These are phyloP conservation scores for Euphorbia peplus DNA, from an alignment of 345 rosid genomes.

Conservation along the genomic window DNA sequence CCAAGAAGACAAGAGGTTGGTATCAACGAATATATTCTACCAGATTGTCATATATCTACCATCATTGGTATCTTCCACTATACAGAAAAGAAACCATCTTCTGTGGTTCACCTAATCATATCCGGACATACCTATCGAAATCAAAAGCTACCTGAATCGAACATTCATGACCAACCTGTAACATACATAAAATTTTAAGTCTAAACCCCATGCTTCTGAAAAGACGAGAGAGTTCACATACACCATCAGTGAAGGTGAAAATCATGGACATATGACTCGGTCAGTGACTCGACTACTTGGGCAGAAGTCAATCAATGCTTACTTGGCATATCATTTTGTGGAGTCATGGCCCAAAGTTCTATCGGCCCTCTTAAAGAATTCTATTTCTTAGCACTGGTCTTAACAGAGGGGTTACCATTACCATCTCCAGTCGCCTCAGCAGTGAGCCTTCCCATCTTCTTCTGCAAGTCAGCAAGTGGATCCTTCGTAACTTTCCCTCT, in stretches of 20 bases:
- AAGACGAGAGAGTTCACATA: background rate
- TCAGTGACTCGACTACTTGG: background rate
- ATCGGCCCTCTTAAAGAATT: constrained; percentile 19
- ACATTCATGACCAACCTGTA: background rate
- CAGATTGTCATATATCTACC: background rate
- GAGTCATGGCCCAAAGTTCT: background rate
- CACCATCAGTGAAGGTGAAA: background rate
- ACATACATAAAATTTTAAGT: background rate
- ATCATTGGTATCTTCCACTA: constrained; percentile 5
- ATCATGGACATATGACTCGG: background rate
- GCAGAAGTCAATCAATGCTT: background rate
- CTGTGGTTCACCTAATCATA: background rate
- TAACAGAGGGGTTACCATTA: constrained; percentile 31
- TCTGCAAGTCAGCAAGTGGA: constrained; percentile 70
- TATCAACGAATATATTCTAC: background rate
- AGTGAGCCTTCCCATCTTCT: constrained; percentile 75
- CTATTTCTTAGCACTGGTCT: constrained; percentile 22
- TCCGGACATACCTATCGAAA: background rate
- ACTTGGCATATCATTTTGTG: background rate
- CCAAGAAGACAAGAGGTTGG: background rate
- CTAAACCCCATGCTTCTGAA: background rate
- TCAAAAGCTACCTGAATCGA: background rate
- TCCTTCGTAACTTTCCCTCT: constrained; percentile 54
- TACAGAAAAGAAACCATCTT: constrained; percentile 6
- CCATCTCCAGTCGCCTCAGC: constrained; percentile 53